phyloP scores from a whole-genome alignment of 2,329 filamentous ascomycete genomes.

The Microcyclospora pomicola region DNA sequence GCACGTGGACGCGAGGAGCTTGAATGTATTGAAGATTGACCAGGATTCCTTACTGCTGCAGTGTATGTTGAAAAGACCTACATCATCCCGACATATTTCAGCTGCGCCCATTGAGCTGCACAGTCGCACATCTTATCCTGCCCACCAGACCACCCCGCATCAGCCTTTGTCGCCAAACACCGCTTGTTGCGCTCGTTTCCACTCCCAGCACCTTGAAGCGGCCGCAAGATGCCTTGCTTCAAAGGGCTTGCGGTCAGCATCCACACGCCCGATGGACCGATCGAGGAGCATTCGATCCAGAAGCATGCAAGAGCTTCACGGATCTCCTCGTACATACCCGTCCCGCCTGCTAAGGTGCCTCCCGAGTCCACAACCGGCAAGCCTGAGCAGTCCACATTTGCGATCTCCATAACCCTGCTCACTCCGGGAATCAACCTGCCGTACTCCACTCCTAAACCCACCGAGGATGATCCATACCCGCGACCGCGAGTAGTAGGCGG shows the following conservation, averaged over 20 bases:
- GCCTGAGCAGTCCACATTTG: conserved; percentile 88
- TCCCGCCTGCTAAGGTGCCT: conserved; percentile 71
- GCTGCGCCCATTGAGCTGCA: too few species aligned
- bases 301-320: conserved; percentile 81
- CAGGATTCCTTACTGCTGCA: too few species aligned
- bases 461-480: conserved; percentile 61
- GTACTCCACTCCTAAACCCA: conserved; percentile 78
- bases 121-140: too few species aligned
- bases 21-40: too few species aligned
- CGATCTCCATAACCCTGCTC: conserved; percentile 91
- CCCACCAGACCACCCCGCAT: too few species aligned
- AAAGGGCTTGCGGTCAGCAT: conserved; percentile 98
- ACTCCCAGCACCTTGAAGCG: not conserved
- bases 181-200: too few species aligned
- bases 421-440: conserved; percentile 80
- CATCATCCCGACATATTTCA: too few species aligned
- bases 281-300: conserved; percentile 88
- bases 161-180: too few species aligned
- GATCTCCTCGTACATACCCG: conserved; percentile 94
- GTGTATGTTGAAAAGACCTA: too few species aligned
- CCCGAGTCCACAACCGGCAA: conserved; percentile 51
- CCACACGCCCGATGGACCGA: conserved; percentile 64
- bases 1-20: too few species aligned
- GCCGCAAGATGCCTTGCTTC: conserved; percentile 72
- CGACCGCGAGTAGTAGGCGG: conserved; percentile 69